Evolutionary conservation across 352 stramenopile genomes (phyloP).

Genomic region (Globisporangium alternatum): DNA sequence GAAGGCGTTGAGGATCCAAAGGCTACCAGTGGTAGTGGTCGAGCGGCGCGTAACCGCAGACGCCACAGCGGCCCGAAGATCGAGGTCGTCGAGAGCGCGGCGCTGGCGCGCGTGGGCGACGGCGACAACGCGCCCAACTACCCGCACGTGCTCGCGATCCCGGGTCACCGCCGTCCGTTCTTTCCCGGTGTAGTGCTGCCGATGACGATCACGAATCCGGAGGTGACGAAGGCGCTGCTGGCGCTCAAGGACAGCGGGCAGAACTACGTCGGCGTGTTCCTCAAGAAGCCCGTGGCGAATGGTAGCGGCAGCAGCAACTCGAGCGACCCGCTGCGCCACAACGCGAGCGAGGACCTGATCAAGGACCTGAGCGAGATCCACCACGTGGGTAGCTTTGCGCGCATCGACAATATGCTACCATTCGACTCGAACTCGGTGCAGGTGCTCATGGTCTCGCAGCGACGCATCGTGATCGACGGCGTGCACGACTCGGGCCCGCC

Average conservation of each 20-base stretch:
- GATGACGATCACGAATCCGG: slow-evolving; percentile 83
- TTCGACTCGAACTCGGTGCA: slow-evolving; percentile 75
- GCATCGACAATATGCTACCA: slow-evolving; percentile 91
- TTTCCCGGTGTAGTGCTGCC: slow-evolving; percentile 81
- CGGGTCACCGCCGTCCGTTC: slow-evolving; percentile 70
- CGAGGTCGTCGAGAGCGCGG: slow-evolving; percentile 61
- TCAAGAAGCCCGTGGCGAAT: slow-evolving; percentile 68
- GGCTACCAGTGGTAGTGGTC: neutral
- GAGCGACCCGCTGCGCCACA: slow-evolving; percentile 31
- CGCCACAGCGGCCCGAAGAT: slow-evolving; percentile 22
- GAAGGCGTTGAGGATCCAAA: slow-evolving; percentile 4
- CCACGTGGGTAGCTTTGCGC: slow-evolving; percentile 94
- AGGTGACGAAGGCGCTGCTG: slow-evolving; percentile 88
- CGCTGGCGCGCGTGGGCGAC: slow-evolving; percentile 51
- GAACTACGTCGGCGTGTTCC: slow-evolving; percentile 94
- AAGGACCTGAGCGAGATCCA: slow-evolving; percentile 93
- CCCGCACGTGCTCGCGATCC: slow-evolving; percentile 78
- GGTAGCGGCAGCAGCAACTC: slow-evolving; percentile 6
- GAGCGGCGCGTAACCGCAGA: slow-evolving; percentile 1
- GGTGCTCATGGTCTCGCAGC: slow-evolving; percentile 87
- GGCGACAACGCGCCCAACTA: slow-evolving; percentile 67
- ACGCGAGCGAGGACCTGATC: slow-evolving; percentile 84
- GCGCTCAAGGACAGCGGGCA: slow-evolving; percentile 81
- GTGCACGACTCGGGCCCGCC: slow-evolving; percentile 63
- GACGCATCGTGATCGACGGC: slow-evolving; percentile 79